Conservation (phyloP, 441 rosid species). For the Melastoma candidum region DNA sequence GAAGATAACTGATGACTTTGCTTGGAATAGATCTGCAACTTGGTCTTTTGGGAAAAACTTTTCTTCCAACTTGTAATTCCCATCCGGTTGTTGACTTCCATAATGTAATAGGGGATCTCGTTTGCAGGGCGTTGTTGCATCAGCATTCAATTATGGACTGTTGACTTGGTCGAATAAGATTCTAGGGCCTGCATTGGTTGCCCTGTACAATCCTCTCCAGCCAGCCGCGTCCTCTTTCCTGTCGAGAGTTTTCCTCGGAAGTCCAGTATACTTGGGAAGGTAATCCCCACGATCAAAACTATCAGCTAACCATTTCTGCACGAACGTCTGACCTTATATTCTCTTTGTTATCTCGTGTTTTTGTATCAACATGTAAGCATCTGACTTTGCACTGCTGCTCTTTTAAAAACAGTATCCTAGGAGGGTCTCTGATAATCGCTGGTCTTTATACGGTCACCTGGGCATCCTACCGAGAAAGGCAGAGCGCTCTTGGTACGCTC, state of each 20-base stretch:
- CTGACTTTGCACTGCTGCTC: slow-evolving; percentile 13
- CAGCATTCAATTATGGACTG: slow-evolving; percentile 83
- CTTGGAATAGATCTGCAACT: too few species aligned
- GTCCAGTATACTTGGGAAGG: slow-evolving; percentile 94
- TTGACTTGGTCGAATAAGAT: slow-evolving; percentile 96
- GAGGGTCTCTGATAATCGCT: slow-evolving; percentile 71
- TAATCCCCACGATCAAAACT: slow-evolving; percentile 8
- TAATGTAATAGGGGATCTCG: neutral
- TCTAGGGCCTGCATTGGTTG: slow-evolving; percentile 89
- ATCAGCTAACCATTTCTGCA: too few species aligned
- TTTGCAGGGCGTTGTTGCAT: slow-evolving; percentile 69
- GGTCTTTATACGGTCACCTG: slow-evolving; percentile 91
- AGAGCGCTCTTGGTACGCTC: slow-evolving; percentile 20
- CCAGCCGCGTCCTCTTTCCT: slow-evolving; percentile 84
- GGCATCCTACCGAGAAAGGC: slow-evolving; percentile 69
- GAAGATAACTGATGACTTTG: too few species aligned
- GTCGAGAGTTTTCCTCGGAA: slow-evolving; percentile 83
- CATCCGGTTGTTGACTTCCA: neutral
- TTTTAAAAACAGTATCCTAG: slow-evolving; percentile 45
- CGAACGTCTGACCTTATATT: too few species aligned
- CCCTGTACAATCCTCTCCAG: slow-evolving; percentile 95
- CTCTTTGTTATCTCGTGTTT: too few species aligned
- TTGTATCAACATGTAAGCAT: neutral
- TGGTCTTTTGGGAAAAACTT: too few species aligned
- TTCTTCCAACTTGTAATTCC: neutral